Conservation (phyloP, 805 yeast species). For the Yarrowia phangngaensis region DNA sequence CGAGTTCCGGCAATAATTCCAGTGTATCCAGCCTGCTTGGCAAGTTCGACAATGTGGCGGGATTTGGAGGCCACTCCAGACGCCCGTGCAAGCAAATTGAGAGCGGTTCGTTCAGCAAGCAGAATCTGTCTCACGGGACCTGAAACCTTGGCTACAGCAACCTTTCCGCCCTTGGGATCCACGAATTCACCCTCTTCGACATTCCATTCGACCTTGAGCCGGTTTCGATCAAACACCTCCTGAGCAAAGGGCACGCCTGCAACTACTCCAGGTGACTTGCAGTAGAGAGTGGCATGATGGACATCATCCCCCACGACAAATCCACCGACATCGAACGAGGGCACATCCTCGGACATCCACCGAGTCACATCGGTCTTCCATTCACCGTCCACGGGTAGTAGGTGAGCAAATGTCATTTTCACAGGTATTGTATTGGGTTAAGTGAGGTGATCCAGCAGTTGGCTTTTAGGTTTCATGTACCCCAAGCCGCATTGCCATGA, state of each 20-base stretch:
- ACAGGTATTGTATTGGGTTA: too few relatives aligned
- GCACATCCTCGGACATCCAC: slow-evolving; percentile 84
- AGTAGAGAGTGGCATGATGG: slow-evolving; percentile 71
- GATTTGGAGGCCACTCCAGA: slow-evolving; percentile 87
- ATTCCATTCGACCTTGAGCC: slow-evolving; percentile 67
- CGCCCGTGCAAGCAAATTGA: slow-evolving; percentile 74
- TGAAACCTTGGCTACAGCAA: slow-evolving; percentile 68
- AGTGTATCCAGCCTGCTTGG: slow-evolving; percentile 62
- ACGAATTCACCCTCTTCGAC: slow-evolving; percentile 63
- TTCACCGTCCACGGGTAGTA: slow-evolving; percentile 65
- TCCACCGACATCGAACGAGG: slow-evolving; percentile 92
- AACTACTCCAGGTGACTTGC: slow-evolving; percentile 75
- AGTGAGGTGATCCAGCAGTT: background rate
- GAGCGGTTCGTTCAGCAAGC: slow-evolving; percentile 79
- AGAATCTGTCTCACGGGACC: slow-evolving; percentile 80
- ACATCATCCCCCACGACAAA: slow-evolving; percentile 79
- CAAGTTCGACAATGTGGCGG: slow-evolving; percentile 51
- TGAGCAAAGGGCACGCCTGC: slow-evolving; percentile 87
- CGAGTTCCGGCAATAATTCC: slow-evolving; percentile 95
- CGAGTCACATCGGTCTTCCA: slow-evolving; percentile 78
- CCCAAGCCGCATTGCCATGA: too few relatives aligned
- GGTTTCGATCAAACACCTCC: slow-evolving; percentile 78
- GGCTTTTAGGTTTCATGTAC: too few relatives aligned
- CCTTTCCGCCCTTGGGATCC: slow-evolving; percentile 53
- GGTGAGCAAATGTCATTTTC: slow-evolving; percentile 31